Evolutionary conservation across 345 rosid species (phyloP).

Genomic region (Syzygium oleosum): DNA sequence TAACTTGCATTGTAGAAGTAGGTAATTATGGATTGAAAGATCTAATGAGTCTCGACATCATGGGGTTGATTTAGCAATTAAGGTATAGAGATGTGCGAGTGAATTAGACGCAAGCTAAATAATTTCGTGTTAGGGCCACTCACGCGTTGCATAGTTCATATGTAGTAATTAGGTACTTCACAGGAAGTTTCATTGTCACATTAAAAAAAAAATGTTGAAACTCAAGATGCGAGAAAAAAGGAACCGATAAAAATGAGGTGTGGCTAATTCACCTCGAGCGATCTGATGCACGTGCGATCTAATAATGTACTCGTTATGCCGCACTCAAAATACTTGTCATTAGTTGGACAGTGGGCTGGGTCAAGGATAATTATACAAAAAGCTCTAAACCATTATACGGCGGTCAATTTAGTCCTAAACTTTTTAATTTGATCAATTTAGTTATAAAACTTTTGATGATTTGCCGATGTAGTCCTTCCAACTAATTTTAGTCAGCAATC

Average conservation of each 20-base stretch:
- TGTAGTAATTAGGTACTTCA: background rate
- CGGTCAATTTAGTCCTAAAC: accelerated
- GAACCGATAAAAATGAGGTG: background rate
- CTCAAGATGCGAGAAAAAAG: background rate
- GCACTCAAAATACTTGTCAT: background rate
- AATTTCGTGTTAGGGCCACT: background rate
- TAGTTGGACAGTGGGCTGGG: background rate
- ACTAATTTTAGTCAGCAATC: background rate
- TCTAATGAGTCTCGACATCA: too few relatives aligned
- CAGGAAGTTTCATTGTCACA: background rate
- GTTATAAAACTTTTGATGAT: accelerated
- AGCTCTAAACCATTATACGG: background rate
- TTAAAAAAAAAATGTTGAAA: background rate
- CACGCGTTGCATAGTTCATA: background rate
- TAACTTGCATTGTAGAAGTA: too few relatives aligned
- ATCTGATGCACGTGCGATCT: background rate
- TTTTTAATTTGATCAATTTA: background rate
- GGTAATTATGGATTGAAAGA: too few relatives aligned
- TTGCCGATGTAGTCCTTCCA: accelerated
- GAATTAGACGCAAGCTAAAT: too few relatives aligned
- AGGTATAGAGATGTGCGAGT: too few relatives aligned
- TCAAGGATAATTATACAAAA: background rate
- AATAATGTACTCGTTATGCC: background rate
- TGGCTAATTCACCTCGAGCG: background rate
- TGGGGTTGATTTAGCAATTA: too few relatives aligned